Percentiles rank a stretch among this genome's conserved stretches.
These are phyloP conservation scores for Ogataea glucozyma DNA, from an alignment of 805 yeast species.

Conservation along the genomic window DNA sequence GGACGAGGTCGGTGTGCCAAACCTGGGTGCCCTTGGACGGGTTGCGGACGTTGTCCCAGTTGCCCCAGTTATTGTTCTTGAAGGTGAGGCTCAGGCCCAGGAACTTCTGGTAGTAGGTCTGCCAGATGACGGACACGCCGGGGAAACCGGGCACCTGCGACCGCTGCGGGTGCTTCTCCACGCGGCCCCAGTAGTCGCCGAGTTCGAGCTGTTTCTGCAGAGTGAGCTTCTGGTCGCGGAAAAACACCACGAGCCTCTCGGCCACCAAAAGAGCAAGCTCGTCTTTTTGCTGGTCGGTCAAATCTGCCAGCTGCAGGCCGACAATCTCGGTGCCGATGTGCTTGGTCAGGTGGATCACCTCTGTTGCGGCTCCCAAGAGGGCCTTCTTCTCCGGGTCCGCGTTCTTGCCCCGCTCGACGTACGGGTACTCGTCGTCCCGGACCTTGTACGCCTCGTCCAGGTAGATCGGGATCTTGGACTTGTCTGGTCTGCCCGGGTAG, in stretches of 20 bases:
- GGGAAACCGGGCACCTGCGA: slow-evolving; percentile 36
- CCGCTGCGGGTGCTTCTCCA: slow-evolving; percentile 40
- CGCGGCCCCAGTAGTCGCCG: slow-evolving; percentile 46
- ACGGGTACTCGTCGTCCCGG: slow-evolving; percentile 37
- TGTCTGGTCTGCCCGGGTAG: slow-evolving; percentile 32
- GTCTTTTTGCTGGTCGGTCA: slow-evolving; percentile 44
- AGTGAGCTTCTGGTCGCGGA: slow-evolving; percentile 46
- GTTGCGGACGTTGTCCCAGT: slow-evolving; percentile 13
- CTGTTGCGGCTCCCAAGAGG: slow-evolving; percentile 40
- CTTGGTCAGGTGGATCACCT: slow-evolving; percentile 44
- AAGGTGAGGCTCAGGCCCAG: slow-evolving; percentile 20
- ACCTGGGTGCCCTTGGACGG: slow-evolving; percentile 22
- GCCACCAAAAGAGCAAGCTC: slow-evolving; percentile 48
- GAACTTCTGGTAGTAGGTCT: slow-evolving; percentile 31
- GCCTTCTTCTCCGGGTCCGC: slow-evolving; percentile 29
- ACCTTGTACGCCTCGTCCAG: slow-evolving; percentile 41
- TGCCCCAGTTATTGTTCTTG: slow-evolving; percentile 19
- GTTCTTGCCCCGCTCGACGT: slow-evolving; percentile 22
- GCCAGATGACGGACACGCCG: slow-evolving; percentile 45
- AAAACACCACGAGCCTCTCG: slow-evolving; percentile 51
- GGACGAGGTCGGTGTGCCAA: slow-evolving; percentile 55
- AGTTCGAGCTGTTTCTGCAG: slow-evolving; percentile 44
- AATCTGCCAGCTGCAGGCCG: slow-evolving; percentile 45
- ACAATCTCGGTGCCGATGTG: slow-evolving; percentile 50
- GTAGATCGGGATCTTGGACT: slow-evolving; percentile 36